phyloP scores from a whole-genome alignment of 352 stramenopile species.

The Peronospora tabacina region DNA sequence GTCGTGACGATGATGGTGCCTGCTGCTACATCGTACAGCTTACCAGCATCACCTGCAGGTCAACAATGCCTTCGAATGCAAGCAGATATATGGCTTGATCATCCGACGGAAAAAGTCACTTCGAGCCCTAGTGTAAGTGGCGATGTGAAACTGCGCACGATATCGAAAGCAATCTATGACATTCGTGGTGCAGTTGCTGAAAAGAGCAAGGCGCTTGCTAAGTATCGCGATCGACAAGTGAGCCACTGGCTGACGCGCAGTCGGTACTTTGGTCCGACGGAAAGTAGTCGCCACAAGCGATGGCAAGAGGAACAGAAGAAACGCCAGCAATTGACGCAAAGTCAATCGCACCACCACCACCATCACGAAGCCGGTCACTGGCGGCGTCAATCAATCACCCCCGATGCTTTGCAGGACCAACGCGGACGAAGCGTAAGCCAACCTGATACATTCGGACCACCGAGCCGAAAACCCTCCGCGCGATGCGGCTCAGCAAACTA shows the following conservation, averaged over 20 bases:
- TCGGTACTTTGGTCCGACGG: slow-evolving; percentile 69
- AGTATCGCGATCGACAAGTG: slow-evolving; percentile 46
- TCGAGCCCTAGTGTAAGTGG: slow-evolving; percentile 13
- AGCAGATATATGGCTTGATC: slow-evolving; percentile 56
- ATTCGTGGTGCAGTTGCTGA: slow-evolving; percentile 55
- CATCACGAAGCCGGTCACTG: slow-evolving; percentile 12
- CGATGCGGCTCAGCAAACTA: slow-evolving; percentile 7
- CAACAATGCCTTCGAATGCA: slow-evolving; percentile 26
- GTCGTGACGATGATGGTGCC: slow-evolving; percentile 26
- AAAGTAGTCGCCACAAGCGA: slow-evolving; percentile 68
- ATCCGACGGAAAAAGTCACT: slow-evolving; percentile 42
- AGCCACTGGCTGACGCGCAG: slow-evolving; percentile 52
- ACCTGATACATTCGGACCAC: slow-evolving; percentile 19
- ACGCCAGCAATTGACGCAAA: slow-evolving; percentile 32
- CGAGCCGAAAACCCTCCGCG: slow-evolving; percentile 2
- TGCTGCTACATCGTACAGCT: slow-evolving; percentile 16
- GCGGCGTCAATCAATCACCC: slow-evolving; percentile 2
- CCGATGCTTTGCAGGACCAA: slow-evolving; percentile 17
- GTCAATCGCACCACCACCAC: slow-evolving; percentile 22
- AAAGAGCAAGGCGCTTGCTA: slow-evolving; percentile 46
- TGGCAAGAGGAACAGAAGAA: slow-evolving; percentile 69
- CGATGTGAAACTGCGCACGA: slow-evolving; percentile 64
- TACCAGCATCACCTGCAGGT: slow-evolving; percentile 17
- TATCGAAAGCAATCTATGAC: slow-evolving; percentile 69
- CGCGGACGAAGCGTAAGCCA: slow-evolving; percentile 36